Conservation (phyloP, 108 stramenopile species). For the Skeletonema grethae region DNA sequence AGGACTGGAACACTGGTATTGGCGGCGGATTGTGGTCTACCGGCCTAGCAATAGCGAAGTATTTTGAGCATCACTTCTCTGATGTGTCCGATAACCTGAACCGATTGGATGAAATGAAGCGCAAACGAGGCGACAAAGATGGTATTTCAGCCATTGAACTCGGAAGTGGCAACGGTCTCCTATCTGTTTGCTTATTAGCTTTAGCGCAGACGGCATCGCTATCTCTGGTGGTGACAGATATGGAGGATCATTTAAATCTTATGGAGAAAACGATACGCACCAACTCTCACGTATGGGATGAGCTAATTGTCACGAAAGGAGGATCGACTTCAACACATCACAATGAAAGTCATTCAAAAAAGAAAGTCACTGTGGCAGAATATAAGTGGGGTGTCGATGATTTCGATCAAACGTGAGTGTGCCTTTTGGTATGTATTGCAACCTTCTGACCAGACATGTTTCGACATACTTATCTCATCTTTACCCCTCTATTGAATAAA, state of each 20-base stretch:
- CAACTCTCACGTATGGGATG: constrained; percentile 52
- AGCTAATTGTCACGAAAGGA: constrained; percentile 17
- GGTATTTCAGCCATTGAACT: constrained; percentile 64
- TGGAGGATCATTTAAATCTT: constrained; percentile 64
- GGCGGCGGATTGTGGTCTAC: constrained; percentile 87
- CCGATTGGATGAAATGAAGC: constrained; percentile 15
- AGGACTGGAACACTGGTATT: constrained; percentile 80
- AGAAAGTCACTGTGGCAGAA: constrained; percentile 31
- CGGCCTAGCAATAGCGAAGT: constrained; percentile 71
- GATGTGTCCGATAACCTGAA: constrained; percentile 18
- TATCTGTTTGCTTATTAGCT: constrained; percentile 68
- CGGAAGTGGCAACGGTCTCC: constrained; percentile 84
- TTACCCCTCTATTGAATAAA: neutral
- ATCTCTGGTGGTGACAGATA: constrained; percentile 65
- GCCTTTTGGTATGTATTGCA: neutral
- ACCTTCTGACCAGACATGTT: neutral
- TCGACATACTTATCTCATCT: neutral
- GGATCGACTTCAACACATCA: neutral
- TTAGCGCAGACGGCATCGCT: constrained; percentile 18
- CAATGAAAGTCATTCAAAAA: neutral
- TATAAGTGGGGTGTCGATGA: constrained; percentile 59
- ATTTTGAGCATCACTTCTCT: constrained; percentile 44
- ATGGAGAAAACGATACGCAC: constrained; percentile 58
- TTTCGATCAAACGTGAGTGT: constrained; percentile 2
- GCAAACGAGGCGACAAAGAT: constrained; percentile 8